Percentiles rank a stretch among this genome's conserved stretches.
Evolutionary conservation across 2,329 filamentous ascomycete genomes (phyloP).

Genomic region (Fusarium protoensiforme): DNA sequence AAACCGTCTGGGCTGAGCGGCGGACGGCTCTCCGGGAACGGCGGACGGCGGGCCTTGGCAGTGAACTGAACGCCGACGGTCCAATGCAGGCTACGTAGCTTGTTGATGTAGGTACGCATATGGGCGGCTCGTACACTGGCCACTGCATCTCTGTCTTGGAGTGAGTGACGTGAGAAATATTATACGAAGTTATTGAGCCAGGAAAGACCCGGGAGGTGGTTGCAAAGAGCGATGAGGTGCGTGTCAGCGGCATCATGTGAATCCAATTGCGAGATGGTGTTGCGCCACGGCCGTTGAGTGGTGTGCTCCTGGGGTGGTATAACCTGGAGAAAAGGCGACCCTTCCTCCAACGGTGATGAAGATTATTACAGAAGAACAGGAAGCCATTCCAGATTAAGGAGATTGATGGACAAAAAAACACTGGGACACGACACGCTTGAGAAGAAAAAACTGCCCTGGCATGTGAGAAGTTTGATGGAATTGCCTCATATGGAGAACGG

Average conservation of each 20-base stretch:
- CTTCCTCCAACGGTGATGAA: background rate
- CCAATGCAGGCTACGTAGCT: conserved; percentile 16
- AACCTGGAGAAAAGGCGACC: background rate
- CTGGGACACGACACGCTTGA: background rate
- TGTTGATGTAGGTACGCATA: background rate
- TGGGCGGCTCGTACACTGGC: background rate
- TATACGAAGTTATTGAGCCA: background rate
- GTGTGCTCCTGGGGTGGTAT: conserved; percentile 13
- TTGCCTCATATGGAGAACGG: conserved; percentile 42
- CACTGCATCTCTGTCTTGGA: background rate
- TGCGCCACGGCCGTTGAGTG: conserved; percentile 25
- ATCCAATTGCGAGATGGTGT: conserved; percentile 25
- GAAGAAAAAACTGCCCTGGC: conserved; percentile 2
- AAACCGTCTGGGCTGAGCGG: conserved; percentile 16
- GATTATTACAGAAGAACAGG: background rate
- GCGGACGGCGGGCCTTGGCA: conserved; percentile 7
- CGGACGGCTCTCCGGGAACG: background rate
- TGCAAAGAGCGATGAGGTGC: conserved; percentile 25
- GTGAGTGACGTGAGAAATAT: conserved; percentile 26
- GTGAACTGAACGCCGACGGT: conserved; percentile 1
- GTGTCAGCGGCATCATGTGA: conserved; percentile 37
- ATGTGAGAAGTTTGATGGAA: conserved; percentile 38
- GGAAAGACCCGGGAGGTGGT: background rate
- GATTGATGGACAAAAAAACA: conserved; percentile 11
- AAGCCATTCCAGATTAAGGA: conserved; percentile 6